A percentile compares a stretch with the other conserved stretches of the same genome.
phyloP scores from a whole-genome alignment of 2,329 filamentous ascomycete species.

The Sclerotinia nivalis region DNA sequence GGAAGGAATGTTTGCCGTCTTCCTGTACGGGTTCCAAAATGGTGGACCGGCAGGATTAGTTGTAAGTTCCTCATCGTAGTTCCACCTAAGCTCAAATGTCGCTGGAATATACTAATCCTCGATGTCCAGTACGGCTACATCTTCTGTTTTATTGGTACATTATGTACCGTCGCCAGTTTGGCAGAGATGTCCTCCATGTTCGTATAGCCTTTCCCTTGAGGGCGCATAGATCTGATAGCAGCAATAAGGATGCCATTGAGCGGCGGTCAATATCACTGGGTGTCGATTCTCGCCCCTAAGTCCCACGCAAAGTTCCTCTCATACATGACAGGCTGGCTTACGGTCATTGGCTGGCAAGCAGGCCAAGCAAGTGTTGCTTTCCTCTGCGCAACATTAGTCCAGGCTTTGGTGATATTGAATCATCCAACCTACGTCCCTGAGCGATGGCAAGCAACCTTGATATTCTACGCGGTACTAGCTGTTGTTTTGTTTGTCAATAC shows the following conservation, averaged over 20 bases:
- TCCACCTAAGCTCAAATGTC: not conserved
- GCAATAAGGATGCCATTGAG: slow-evolving; percentile 50
- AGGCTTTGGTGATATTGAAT: slow-evolving; percentile 44
- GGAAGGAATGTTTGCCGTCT: slow-evolving; percentile 41
- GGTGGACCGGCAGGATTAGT: slow-evolving; percentile 43
- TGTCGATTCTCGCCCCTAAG: slow-evolving; percentile 52
- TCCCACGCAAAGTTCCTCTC: slow-evolving; percentile 53
- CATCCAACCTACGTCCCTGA: slow-evolving; percentile 42
- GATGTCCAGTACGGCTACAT: slow-evolving; percentile 6
- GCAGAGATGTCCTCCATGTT: slow-evolving; percentile 37
- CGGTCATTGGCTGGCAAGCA: slow-evolving; percentile 49
- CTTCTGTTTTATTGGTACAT: slow-evolving; percentile 31
- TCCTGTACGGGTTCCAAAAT: slow-evolving; percentile 31
- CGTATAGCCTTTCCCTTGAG: slow-evolving; percentile 21
- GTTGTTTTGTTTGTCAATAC: slow-evolving; percentile 49
- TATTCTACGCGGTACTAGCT: slow-evolving; percentile 45
- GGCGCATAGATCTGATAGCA: not conserved
- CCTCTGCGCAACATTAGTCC: slow-evolving; percentile 47
- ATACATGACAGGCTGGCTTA: slow-evolving; percentile 53
- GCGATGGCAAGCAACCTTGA: slow-evolving; percentile 46
- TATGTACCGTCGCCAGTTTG: slow-evolving; percentile 29
- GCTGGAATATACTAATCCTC: not conserved
- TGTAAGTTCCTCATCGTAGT: not conserved
- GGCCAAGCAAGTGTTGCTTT: slow-evolving; percentile 45
- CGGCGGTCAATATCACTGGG: slow-evolving; percentile 60